Conservation (phyloP, 2,329 filamentous ascomycete genomes). For the Microcyclospora tardicrescens region DNA sequence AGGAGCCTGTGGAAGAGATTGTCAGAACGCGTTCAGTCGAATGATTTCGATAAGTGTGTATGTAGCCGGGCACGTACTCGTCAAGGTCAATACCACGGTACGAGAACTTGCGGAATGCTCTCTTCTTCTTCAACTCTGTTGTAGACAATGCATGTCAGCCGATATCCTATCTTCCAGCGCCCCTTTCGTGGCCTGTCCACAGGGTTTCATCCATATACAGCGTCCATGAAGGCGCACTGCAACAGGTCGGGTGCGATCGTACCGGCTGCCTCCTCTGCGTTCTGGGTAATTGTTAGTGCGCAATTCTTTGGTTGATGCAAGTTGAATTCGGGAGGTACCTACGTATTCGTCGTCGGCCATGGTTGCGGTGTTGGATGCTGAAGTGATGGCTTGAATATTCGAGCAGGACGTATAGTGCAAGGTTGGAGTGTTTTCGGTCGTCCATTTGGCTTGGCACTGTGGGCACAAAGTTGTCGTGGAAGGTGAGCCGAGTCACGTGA, state of each 20-base stretch:
- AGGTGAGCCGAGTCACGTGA: too few relatives aligned
- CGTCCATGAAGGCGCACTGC: constrained; percentile 14
- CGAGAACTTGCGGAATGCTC: constrained; percentile 99
- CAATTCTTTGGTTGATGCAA: neutral
- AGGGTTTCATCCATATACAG: constrained; percentile 26
- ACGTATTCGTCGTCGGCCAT: constrained; percentile 88
- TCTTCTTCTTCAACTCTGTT: constrained; percentile 95
- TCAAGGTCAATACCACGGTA: constrained; percentile 99
- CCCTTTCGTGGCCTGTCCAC: constrained; percentile 29
- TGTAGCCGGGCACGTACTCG: constrained; percentile 54
- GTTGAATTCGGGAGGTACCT: constrained; percentile 37
- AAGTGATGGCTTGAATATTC: too few relatives aligned
- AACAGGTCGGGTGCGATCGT: constrained; percentile 26
- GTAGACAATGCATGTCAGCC: constrained; percentile 19
- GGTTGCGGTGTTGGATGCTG: constrained; percentile 28
- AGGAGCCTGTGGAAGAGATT: constrained; percentile 56
- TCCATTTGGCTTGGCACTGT: too few relatives aligned
- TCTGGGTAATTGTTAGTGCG: constrained; percentile 41
- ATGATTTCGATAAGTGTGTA: neutral
- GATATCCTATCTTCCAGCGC: constrained; percentile 26
- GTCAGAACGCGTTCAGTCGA: neutral
- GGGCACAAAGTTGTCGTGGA: too few relatives aligned
- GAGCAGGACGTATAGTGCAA: too few relatives aligned
- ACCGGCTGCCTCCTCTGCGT: constrained; percentile 90
- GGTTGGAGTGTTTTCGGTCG: too few relatives aligned